Evolutionary conservation across 345 rosid species (phyloP), one percentile per base, ranked within the genome.

Genomic region (Lagerstroemia speciosa): DNA sequence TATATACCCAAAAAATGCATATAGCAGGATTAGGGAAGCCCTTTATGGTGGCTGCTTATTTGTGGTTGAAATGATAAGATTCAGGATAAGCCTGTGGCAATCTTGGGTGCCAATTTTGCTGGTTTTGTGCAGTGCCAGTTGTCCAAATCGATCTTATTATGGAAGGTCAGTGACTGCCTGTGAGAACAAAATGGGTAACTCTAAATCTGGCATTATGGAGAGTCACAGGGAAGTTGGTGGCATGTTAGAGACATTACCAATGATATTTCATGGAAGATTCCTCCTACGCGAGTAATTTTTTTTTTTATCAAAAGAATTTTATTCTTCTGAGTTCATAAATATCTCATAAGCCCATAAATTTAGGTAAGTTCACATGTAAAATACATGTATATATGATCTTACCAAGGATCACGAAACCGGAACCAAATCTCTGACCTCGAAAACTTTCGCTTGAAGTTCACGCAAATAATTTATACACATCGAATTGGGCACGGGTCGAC

Each of bases 221-320:
- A 22, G 2, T 1, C 55, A 50, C 7, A 19, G 55, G 19, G 19
- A 5, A 5, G 26, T 50, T 14, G 7, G 2, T 12, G 7, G 12
- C 52, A 45, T 45, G 50, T 12, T 3, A 8, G 8, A 11, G 53
- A 48, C 26, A 20, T 27, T 1, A 17, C 17, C 29, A 32, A 67
- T 67, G 69, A 67, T 29, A n/a, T 67, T 31, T 53, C 69, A 11
- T 46, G 37, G 41, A 33, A 33, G 69, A 67, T 67, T 67, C 61
- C 43, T 48, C 41, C 48, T n/a, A 17, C 53, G 29, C 52, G 16
- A 46, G 22, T 26, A 8, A 12, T 26, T 36, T 36, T 36, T 36
- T 5, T 9, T 9, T 36, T 36, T 5, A 9, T 1, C 7, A 36
- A 9, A 4, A 2, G 38, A 36, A 36, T 4, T 36, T 36, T n/a